Evolutionary conservation across 2,329 filamentous ascomycete genomes (phyloP).

Genomic region (Gaeumannomyces tritici): DNA sequence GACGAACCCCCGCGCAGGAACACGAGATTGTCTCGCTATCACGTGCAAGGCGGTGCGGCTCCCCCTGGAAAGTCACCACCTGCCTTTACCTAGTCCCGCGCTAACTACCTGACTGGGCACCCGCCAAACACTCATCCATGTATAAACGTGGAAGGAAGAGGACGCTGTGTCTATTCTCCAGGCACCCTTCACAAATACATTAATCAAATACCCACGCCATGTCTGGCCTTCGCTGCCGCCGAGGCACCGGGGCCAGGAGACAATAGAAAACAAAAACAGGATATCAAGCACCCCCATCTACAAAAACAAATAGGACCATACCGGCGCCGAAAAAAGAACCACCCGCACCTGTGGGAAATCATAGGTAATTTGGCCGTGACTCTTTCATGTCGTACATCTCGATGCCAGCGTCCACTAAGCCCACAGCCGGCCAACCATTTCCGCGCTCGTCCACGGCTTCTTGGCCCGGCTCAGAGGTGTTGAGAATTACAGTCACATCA

Average conservation of each 20-base stretch:
- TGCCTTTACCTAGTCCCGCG: no score
- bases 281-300: neutral
- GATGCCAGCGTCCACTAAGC: neutral
- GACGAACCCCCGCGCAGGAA: neutral
- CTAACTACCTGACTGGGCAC: no score
- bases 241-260: neutral
- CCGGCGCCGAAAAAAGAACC: neutral
- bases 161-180: neutral
- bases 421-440: no score
- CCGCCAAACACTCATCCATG: neutral
- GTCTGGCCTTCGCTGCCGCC: neutral
- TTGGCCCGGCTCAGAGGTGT: neutral
- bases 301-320: neutral
- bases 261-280: neutral
- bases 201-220: neutral
- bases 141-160: neutral
- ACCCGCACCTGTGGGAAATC: neutral
- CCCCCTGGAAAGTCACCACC: no score
- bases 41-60: no score
- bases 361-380: neutral
- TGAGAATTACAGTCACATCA: neutral
- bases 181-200: neutral
- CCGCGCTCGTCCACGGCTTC: no score
- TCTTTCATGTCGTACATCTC: neutral
- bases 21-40: conserved; percentile 3